Conservation (phyloP, 352 stramenopile genomes). For the Globisporangium acanthophoron region DNA sequence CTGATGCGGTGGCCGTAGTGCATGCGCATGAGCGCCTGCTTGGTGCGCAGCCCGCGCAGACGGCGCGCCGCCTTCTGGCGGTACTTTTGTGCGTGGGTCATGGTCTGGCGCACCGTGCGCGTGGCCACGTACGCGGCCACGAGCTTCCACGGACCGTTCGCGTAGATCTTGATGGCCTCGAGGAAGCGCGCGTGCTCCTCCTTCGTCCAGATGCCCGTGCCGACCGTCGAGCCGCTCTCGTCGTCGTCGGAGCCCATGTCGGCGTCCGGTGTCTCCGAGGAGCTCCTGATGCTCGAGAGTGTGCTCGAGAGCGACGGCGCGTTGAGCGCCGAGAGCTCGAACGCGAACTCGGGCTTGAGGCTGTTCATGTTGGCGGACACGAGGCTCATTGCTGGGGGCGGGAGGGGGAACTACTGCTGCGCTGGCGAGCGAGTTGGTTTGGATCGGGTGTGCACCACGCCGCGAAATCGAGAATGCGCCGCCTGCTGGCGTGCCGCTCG, state of each 20-base stretch:
- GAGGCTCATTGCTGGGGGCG: constrained; percentile 9
- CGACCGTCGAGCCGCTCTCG: constrained; percentile 14
- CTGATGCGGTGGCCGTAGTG: constrained; percentile 57
- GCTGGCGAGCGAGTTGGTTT: background rate
- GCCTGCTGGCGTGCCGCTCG: too few relatives aligned
- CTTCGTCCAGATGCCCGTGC: constrained; percentile 49
- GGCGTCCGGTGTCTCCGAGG: background rate
- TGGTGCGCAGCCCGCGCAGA: constrained; percentile 54
- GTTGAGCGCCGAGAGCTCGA: constrained; percentile 7
- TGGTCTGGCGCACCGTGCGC: constrained; percentile 66
- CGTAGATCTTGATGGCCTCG: constrained; percentile 67
- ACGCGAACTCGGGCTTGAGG: constrained; percentile 1
- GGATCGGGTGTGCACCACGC: constrained; percentile 5
- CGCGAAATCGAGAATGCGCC: background rate
- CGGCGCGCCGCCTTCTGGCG: constrained; percentile 53
- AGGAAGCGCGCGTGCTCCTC: constrained; percentile 69
- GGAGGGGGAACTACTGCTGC: background rate
- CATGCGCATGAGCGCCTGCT: constrained; percentile 72
- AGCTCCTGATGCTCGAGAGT: background rate
- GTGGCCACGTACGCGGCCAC: constrained; percentile 61
- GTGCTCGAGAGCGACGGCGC: background rate
- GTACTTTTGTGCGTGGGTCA: constrained; percentile 77
- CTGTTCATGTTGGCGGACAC: background rate
- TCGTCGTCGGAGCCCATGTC: constrained; percentile 5
- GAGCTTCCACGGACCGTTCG: constrained; percentile 61